Conservation (phyloP, 163 green algal genomes). For the Scenedesmus sp. region DNA sequence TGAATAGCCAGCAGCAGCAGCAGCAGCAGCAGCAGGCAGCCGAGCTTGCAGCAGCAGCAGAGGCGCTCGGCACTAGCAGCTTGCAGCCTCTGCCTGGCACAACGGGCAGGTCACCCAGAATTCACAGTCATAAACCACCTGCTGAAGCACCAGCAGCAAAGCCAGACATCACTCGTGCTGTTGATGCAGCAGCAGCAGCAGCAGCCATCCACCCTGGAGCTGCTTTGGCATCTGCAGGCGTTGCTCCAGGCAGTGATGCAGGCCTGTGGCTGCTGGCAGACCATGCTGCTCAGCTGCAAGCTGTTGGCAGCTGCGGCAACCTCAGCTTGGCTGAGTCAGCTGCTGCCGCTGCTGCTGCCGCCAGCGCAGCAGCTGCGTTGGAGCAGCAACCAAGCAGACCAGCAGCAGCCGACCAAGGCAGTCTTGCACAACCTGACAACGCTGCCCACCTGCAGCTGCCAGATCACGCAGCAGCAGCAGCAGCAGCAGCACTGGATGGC, state of each 20-base stretch:
- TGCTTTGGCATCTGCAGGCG: background rate
- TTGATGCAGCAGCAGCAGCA: background rate
- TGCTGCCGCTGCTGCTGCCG: background rate
- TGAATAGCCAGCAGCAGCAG: background rate
- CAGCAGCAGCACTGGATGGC: background rate
- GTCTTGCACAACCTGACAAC: background rate
- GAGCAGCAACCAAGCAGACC: background rate
- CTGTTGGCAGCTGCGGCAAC: constrained; percentile 25
- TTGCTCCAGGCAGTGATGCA: constrained; percentile 6
- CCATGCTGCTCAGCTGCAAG: constrained; percentile 34
- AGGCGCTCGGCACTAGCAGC: background rate
- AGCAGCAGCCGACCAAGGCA: background rate
- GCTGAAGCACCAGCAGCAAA: background rate
- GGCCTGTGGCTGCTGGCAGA: constrained; percentile 47
- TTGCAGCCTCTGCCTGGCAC: background rate
- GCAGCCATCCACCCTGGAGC: background rate
- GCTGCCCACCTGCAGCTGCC: background rate
- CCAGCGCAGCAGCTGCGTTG: background rate
- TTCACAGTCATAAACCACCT: background rate
- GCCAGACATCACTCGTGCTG: background rate
- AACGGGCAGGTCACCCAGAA: background rate
- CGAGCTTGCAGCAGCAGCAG: background rate
- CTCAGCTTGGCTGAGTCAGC: background rate
- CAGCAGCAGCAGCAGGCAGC: background rate
- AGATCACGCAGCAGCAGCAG: background rate